A percentile compares a stretch with the other conserved stretches of the same genome.
Evolutionary conservation across 1,284 basidiomycete species (phyloP).

Genomic region (Irpex rosettiformis): DNA sequence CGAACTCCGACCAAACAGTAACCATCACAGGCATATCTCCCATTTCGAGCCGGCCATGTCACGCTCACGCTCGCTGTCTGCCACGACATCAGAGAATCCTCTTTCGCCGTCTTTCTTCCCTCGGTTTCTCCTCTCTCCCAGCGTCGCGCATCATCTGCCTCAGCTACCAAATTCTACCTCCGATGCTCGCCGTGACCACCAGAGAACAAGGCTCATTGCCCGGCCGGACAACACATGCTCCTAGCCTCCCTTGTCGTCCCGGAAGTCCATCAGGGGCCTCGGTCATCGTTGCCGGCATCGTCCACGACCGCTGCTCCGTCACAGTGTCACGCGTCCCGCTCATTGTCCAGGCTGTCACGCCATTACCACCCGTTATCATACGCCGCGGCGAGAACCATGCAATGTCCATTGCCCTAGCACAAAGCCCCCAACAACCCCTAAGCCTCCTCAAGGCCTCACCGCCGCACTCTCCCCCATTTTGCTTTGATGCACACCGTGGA

Average conservation of each 20-base stretch:
- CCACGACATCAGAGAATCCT: not conserved
- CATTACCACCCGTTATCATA: conserved; percentile 1
- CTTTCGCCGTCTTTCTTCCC: conserved; percentile 13
- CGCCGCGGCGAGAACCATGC: conserved; percentile 2
- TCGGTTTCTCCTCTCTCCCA: conserved; percentile 6
- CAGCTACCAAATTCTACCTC: not conserved
- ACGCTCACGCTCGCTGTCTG: conserved; percentile 10
- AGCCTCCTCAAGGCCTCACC: not conserved
- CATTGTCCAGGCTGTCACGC: conserved; percentile 13
- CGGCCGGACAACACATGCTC: not conserved
- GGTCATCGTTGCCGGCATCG: conserved; percentile 18
- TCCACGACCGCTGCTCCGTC: conserved; percentile 13
- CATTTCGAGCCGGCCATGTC: conserved; percentile 12
- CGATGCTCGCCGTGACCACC: not conserved
- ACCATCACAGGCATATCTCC: conserved; percentile 11
- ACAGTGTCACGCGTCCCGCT: conserved; percentile 13
- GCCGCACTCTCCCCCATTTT: too few species aligned
- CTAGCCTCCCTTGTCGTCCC: not conserved
- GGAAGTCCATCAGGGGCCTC: conserved; percentile 8
- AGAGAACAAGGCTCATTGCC: not conserved
- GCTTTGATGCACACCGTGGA: too few species aligned
- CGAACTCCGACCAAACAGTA: conserved; percentile 29
- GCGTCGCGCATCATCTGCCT: not conserved
- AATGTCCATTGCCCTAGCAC: not conserved
- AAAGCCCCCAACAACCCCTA: too few species aligned